Evolutionary conservation across 1,139 yeast species (phyloP).

Genomic region (Spathaspora sp.): DNA sequence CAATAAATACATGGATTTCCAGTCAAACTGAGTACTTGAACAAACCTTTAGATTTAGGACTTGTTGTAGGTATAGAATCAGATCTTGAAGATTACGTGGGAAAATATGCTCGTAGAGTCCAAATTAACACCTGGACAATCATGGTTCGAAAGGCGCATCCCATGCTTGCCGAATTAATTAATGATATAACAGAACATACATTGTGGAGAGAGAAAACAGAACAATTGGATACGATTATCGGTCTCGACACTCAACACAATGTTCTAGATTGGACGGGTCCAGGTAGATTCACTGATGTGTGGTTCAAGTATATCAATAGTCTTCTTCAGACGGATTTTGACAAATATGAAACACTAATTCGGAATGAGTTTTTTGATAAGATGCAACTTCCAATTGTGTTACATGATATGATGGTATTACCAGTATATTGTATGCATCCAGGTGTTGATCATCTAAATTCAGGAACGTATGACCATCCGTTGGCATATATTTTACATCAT

Average conservation of each 20-base stretch:
- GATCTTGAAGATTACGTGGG: constrained; percentile 66
- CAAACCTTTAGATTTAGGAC: constrained; percentile 80
- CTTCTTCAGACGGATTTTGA: constrained; percentile 21
- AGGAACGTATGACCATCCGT: constrained; percentile 39
- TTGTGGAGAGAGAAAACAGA: constrained; percentile 23
- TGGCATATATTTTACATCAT: too few species aligned
- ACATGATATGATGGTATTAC: constrained; percentile 76
- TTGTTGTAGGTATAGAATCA: constrained; percentile 36
- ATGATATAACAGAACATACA: constrained; percentile 18
- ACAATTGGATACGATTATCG: constrained; percentile 38
- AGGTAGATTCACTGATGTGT: constrained; percentile 86
- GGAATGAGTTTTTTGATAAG: constrained; percentile 67
- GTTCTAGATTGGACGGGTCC: constrained; percentile 99
- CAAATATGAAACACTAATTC: not conserved
- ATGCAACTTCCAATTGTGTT: constrained; percentile 61
- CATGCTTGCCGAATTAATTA: constrained; percentile 31
- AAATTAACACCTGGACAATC: not conserved
- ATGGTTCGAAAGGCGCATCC: not conserved
- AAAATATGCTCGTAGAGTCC: constrained; percentile 67
- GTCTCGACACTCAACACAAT: constrained; percentile 58
- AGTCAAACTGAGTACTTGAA: constrained; percentile 72
- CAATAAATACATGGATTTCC: constrained; percentile 47
- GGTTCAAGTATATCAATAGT: constrained; percentile 74
- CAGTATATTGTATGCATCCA: constrained; percentile 75
- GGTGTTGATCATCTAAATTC: constrained; percentile 81